These are phyloP conservation scores for Kandelia obovata DNA, from an alignment of 345 rosid species.

Conservation along the genomic window DNA sequence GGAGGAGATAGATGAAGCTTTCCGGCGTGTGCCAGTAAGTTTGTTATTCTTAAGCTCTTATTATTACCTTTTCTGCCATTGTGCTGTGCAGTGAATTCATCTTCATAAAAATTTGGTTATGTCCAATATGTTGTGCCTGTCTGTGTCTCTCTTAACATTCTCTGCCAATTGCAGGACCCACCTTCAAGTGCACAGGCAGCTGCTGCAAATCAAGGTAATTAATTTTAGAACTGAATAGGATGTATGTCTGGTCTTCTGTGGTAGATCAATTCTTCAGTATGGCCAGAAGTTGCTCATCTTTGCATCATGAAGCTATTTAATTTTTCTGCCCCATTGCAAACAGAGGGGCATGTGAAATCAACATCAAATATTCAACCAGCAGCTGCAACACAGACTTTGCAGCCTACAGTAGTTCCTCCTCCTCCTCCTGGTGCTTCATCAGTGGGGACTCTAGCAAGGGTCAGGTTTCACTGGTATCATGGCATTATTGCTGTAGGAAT, in stretches of 20 bases:
- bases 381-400: conserved; percentile 49
- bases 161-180: conserved; percentile 58
- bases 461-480: conserved; percentile 77
- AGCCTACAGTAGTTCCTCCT: conserved; percentile 46
- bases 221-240: conserved; percentile 8
- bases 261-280: conserved; percentile 10
- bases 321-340: conserved; percentile 7
- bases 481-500: conserved; percentile 70
- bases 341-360: conserved; percentile 54
- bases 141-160: conserved; percentile 7
- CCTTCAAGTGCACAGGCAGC: conserved; percentile 65
- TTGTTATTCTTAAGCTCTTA: conserved; percentile 1
- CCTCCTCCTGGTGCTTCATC: conserved; percentile 43
- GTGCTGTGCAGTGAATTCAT: background rate
- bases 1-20: conserved; percentile 98
- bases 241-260: background rate
- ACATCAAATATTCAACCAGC: conserved; percentile 54
- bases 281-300: conserved; percentile 3
- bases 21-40: conserved; percentile 85
- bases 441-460: conserved; percentile 25
- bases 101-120: conserved; percentile 6
- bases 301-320: conserved; percentile 22
- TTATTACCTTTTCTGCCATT: background rate
- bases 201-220: conserved; percentile 52
- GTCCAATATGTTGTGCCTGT: conserved; percentile 2